Conservation (phyloP, 768 basidiomycete species). For the Hemileccinum impolitum region DNA sequence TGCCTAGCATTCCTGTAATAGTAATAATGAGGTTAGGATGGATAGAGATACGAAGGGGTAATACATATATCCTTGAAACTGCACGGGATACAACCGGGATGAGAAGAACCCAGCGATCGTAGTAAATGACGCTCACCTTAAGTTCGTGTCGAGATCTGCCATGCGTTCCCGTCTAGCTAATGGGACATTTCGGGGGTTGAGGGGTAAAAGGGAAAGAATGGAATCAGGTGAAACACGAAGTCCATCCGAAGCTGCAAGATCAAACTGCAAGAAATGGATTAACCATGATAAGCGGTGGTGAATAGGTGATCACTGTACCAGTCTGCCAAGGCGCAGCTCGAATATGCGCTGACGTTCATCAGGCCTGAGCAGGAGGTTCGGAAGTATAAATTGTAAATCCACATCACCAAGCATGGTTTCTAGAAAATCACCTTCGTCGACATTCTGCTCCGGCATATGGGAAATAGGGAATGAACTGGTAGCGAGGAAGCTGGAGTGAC, state of each 20-base stretch:
- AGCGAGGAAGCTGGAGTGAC: too few species aligned
- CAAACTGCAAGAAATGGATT: background rate
- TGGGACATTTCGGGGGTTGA: background rate
- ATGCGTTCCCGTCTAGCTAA: background rate
- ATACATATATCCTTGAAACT: too few species aligned
- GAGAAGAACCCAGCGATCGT: background rate
- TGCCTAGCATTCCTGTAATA: too few species aligned
- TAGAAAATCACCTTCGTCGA: too few species aligned
- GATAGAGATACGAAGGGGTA: too few species aligned
- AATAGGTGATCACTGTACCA: background rate
- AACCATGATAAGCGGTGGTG: too few species aligned
- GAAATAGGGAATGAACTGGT: too few species aligned
- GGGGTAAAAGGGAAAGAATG: background rate
- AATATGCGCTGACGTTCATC: conserved; percentile 3
- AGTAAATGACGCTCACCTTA: background rate
- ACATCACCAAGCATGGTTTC: background rate
- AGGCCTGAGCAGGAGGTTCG: background rate
- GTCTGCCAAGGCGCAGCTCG: background rate
- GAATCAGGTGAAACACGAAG: background rate
- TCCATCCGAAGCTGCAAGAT: background rate
- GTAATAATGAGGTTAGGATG: too few species aligned
- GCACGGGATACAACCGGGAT: too few species aligned
- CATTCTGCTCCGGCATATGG: too few species aligned
- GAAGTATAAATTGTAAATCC: background rate
- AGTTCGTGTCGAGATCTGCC: background rate